Evolutionary conservation across 176 grass and related monocot species (phyloP), one percentile per base, ranked within the genome.

Genomic region (Carex myosuroides): DNA sequence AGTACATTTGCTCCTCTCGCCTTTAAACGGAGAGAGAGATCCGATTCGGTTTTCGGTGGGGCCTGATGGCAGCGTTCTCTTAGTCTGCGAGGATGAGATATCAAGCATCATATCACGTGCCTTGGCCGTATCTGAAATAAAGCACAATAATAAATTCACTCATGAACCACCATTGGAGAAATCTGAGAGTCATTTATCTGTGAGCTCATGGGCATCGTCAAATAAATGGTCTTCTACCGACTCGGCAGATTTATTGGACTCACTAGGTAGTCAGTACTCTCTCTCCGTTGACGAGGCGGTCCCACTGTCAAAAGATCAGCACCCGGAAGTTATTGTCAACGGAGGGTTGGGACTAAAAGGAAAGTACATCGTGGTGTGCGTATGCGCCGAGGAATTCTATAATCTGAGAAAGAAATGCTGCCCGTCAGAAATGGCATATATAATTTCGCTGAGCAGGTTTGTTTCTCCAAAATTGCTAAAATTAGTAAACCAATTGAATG

Each of bases 71-170:
- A 94, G 89, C 83, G 70, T 96, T 87, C 29, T 95, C 59, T 94
- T 88, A 50, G 71, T 88, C 77, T 75, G 86, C 9, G 91, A 99
- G 85, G 88, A 94, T 87, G 93, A 95, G 85, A 87, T 99, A 92
- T 99, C 93, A 62, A 95, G 96, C 69, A 99, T 94, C 88, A 99
- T 99, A 81, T 81, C 93, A 70, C 44, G 83, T 60, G 93, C 91
- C 66, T 90, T 95, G 80, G 88, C 84, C 4, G 70, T 90, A 63
- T 92, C 87, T 74, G 96, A 92, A 95, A 82, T 82, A 62, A 16
- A 87, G 10, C 65, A 57, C 85, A 63, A 81, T 89, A 11, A 52
- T 90, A 54, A 84, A 84, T 82, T 66, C 53, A 8, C 48, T 56
- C 44, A 59, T 70, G 35, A 93, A 84, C 53, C 84, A 89, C 21